phyloP scores from a whole-genome alignment of 805 yeast genomes.

The Yamadazyma phyllophila region DNA sequence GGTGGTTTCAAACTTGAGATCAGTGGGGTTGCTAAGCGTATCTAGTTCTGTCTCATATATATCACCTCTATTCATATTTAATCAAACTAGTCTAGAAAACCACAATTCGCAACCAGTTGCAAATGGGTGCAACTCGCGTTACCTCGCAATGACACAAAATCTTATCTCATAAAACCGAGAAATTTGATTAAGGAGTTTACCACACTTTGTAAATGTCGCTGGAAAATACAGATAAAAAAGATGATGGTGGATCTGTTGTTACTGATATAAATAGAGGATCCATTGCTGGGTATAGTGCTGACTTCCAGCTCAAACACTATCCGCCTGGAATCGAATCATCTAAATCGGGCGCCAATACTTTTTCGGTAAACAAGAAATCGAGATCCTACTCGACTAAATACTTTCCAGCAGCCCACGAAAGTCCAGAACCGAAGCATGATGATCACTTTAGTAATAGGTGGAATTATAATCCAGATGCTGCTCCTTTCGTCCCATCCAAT shows the following conservation, averaged over 20 bases:
- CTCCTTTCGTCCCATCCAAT: constrained; percentile 19
- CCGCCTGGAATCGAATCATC: background rate
- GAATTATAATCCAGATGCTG: constrained; percentile 20
- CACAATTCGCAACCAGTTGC: constrained; percentile 9
- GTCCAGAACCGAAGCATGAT: background rate
- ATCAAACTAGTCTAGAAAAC: background rate
- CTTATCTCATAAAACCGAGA: constrained; percentile 12
- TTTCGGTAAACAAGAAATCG: background rate
- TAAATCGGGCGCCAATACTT: background rate
- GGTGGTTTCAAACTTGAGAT: no score
- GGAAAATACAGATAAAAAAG: background rate
- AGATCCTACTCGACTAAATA: background rate
- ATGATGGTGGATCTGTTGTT: background rate
- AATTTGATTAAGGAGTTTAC: constrained; percentile 8
- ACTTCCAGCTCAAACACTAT: no score
- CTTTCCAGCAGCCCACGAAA: background rate
- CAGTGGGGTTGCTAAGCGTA: background rate
- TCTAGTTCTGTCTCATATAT: background rate
- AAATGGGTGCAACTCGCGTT: constrained; percentile 9
- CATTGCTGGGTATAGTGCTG: no score
- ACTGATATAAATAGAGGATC: no score
- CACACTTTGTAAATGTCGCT: background rate
- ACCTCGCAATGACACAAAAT: constrained; percentile 6
- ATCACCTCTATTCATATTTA: background rate
- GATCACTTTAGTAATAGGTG: background rate